Evolutionary conservation across 148 eudicot species (phyloP).

Genomic region (Spergularia marina): DNA sequence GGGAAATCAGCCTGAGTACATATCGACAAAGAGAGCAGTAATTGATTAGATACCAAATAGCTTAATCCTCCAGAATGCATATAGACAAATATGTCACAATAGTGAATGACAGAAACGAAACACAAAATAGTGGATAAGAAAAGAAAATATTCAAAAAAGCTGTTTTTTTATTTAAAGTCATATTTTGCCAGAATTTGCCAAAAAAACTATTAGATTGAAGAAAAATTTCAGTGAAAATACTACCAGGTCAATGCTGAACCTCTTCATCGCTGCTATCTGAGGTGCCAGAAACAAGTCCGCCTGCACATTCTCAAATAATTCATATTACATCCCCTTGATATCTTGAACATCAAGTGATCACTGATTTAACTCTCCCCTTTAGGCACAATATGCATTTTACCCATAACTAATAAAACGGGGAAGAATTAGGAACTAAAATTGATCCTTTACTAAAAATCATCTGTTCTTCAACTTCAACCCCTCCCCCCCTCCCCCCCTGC

Average conservation of each 20-base stretch:
- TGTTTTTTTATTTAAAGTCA: no score
- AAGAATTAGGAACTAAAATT: no score
- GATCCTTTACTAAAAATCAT: no score
- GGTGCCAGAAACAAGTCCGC: slow-evolving; percentile 87
- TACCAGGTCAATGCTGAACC: slow-evolving; percentile 78
- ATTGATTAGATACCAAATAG: not conserved
- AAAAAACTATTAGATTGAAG: not conserved
- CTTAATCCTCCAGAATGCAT: not conserved
- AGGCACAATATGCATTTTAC: not conserved
- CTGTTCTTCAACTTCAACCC: not conserved
- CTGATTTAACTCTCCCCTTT: not conserved
- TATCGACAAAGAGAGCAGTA: not conserved
- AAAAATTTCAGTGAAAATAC: slow-evolving; percentile 3
- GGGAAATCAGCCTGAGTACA: slow-evolving; percentile 63
- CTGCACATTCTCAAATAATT: slow-evolving; percentile 35
- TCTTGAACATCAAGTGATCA: not conserved
- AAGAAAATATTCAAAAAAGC: not conserved
- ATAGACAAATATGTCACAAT: not conserved
- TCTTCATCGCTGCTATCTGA: slow-evolving; percentile 56
- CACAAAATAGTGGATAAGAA: not conserved
- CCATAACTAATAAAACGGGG: no score
- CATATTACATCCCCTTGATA: not conserved
- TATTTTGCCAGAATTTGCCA: not conserved
- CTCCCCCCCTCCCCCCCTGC: not conserved
- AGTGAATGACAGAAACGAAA: not conserved